Percentiles rank a stretch among this genome's conserved stretches.
Conservation (phyloP, 768 basidiomycete genomes). For the Mycena indigotica region DNA sequence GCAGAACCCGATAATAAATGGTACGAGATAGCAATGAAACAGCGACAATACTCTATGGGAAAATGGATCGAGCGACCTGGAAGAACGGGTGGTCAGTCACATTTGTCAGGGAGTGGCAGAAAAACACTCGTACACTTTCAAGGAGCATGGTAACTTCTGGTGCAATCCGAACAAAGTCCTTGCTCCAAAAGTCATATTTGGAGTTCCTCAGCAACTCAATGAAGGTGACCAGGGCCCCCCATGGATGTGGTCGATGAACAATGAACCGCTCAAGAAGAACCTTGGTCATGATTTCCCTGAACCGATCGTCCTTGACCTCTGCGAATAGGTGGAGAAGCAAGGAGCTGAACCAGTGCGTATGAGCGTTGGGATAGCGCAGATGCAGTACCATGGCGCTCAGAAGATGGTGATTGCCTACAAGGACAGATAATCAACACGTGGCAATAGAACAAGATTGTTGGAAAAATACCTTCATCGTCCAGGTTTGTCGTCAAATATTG, state of each 20-base stretch:
- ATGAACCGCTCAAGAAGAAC: constrained; percentile 93
- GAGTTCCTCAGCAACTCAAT: constrained; percentile 90
- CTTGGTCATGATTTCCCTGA: constrained; percentile 82
- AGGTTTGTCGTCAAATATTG: constrained; percentile 81
- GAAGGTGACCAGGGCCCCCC: constrained; percentile 92
- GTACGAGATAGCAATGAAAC: constrained; percentile 76
- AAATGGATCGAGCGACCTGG: constrained; percentile 78
- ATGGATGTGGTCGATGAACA: constrained; percentile 93
- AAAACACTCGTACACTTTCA: constrained; percentile 59
- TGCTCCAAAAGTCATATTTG: constrained; percentile 90
- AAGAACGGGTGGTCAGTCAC: constrained; percentile 10
- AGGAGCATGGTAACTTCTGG: constrained; percentile 85
- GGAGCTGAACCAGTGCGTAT: constrained; percentile 97
- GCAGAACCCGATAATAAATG: constrained; percentile 71
- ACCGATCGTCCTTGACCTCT: constrained; percentile 74
- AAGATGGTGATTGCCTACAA: constrained; percentile 89
- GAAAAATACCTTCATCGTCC: constrained; percentile 93
- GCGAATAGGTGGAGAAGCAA: constrained; percentile 86
- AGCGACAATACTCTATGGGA: constrained; percentile 69
- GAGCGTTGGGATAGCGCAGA: constrained; percentile 95
- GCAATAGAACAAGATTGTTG: constrained; percentile 26
- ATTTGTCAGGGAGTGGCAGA: no score
- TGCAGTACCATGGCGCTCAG: constrained; percentile 92
- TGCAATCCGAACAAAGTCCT: constrained; percentile 80
- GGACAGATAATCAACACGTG: constrained; percentile 4